Evolutionary conservation across 176 grass and related monocot genomes (phyloP), one percentile per base, ranked within the genome.

Genomic region (Paspalum notatum): DNA sequence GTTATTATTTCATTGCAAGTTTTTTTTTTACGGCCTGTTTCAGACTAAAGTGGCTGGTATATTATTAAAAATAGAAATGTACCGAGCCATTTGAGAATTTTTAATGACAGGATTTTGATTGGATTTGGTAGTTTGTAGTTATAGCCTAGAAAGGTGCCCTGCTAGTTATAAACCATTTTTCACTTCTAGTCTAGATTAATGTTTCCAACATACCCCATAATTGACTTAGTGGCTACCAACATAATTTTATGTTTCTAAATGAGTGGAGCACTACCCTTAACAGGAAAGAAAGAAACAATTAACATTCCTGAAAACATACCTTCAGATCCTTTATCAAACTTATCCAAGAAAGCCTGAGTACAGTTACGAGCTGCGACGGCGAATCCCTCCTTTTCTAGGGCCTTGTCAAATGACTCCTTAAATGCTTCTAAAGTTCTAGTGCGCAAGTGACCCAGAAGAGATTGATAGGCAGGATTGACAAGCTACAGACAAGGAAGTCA

Each of bases 401-500:
- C 82, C 82, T 93, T 96, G 77, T 88, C 86, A 84, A 99, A 99
- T 40, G 89, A 83, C 25, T 90, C 76, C 68, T 96, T 99, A 72
- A 99, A 99, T 56, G 50, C 73, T 83, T 99, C 87, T 82, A 96
- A 65, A 66, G 80, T 93, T 90, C 80, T 93, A 51, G 86, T 76
- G 10, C 97, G 86, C 40, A 99, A 75, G 73, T 99, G 87, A 72
- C 87, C 97, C 86, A 99, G 54, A 88, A 96, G 88, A 62, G 77
- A 85, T 90, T 96, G 93, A 74, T 96, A 96, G 44, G 91, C 93
- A 85, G 93, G 93, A 90, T 88, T 91, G 49, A 99, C 90, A 66
- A 99, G 83, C 97, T 99, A 82, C 90, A 77, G 16, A 81, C 8
- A 68, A 77, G 7, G 22, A 84, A 76, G 51, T 20, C 24, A 89